These are phyloP conservation scores for Spiromastix sp. DNA, from an alignment of 2,329 filamentous ascomycete genomes.

Conservation along the genomic window DNA sequence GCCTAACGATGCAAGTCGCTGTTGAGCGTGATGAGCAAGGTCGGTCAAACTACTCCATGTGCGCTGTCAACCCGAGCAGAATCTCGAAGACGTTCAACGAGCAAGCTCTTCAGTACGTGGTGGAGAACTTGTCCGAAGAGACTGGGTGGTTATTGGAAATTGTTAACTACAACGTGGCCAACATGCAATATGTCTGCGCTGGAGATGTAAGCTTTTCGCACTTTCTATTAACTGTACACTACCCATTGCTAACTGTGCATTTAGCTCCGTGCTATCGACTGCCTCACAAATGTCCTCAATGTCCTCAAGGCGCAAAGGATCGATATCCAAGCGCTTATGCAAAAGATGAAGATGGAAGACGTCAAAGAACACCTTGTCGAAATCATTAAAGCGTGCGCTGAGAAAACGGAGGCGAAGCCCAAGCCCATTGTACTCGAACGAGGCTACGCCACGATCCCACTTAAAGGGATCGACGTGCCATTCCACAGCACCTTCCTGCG, in stretches of 20 bases:
- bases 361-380: conserved; percentile 81
- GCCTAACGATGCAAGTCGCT: conserved; percentile 97
- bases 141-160: conserved; percentile 96
- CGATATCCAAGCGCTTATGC: conserved; percentile 87
- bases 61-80: conserved; percentile 93
- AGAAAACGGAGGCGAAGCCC: conserved; percentile 81
- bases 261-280: conserved; percentile 52
- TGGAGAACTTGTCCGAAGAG: conserved; percentile 86
- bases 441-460: conserved; percentile 92
- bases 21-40: conserved; percentile 90
- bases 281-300: conserved; percentile 72
- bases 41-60: conserved; percentile 98
- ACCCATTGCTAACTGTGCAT: conserved; percentile 11
- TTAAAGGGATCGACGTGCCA: conserved; percentile 94
- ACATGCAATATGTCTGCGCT: conserved; percentile 60
- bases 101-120: conserved; percentile 90
- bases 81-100: conserved; percentile 99
- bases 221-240: no score
- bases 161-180: conserved; percentile 82
- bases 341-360: conserved; percentile 75
- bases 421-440: conserved; percentile 81
- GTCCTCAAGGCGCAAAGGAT: conserved; percentile 95
- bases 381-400: conserved; percentile 81
- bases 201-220: conserved; percentile 42
- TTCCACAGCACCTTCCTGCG: conserved; percentile 99